These are phyloP conservation scores for Sugiyamaella smithiae DNA, from an alignment of 805 yeast genomes.

Conservation along the genomic window DNA sequence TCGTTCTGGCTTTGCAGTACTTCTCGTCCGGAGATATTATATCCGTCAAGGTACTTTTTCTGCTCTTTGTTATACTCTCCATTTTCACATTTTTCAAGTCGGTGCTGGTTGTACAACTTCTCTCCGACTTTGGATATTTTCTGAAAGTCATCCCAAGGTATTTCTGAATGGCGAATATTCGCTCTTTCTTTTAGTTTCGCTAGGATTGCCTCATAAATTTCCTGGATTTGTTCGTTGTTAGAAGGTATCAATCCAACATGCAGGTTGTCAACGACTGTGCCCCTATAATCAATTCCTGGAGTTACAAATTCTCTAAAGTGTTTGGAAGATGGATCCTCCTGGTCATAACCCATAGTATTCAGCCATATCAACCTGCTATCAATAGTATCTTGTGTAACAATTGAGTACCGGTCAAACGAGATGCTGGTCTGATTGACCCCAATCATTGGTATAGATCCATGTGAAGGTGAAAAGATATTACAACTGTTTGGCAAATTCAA, in stretches of 20 bases:
- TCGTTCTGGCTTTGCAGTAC: neutral
- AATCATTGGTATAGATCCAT: slow-evolving; percentile 10
- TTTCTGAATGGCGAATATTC: neutral
- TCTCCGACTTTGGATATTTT: neutral
- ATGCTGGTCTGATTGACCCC: slow-evolving; percentile 22
- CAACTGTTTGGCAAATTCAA: neutral
- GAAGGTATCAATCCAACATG: neutral
- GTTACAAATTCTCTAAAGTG: slow-evolving; percentile 2
- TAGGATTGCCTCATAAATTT: neutral
- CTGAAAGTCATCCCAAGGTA: neutral
- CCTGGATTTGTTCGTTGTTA: neutral
- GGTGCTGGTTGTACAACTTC: neutral
- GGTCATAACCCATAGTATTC: slow-evolving; percentile 17
- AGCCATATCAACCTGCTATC: slow-evolving; percentile 25
- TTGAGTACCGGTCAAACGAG: slow-evolving; percentile 18
- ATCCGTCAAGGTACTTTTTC: neutral
- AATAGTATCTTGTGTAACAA: slow-evolving; percentile 17
- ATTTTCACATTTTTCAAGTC: neutral
- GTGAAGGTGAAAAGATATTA: slow-evolving; percentile 7
- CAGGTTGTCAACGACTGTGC: neutral
- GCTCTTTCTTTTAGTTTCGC: neutral
- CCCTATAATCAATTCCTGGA: slow-evolving; percentile 18
- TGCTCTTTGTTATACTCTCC: neutral
- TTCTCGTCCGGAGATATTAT: neutral
- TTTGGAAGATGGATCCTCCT: neutral